A percentile compares a stretch with the other conserved stretches of the same genome.
phyloP scores from a whole-genome alignment of 2,329 filamentous ascomycete genomes.

The Teratosphaeriaceae sp. region DNA sequence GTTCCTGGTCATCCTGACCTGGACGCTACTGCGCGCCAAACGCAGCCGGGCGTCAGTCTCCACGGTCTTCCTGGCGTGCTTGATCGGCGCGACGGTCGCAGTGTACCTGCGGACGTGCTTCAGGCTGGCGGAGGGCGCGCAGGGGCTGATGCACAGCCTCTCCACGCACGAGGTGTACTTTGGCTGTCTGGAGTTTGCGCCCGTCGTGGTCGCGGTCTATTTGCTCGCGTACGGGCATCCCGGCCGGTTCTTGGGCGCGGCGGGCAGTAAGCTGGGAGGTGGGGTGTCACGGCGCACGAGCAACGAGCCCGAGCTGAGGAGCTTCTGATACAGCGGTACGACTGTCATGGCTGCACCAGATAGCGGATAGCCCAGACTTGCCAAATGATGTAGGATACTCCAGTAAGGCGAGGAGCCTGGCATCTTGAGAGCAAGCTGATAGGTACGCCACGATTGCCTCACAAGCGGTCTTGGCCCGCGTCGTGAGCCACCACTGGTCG shows the following conservation, averaged over 20 bases:
- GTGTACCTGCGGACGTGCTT: slow-evolving; percentile 50
- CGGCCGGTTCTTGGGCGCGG: slow-evolving; percentile 28
- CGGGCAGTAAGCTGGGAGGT: too few species aligned
- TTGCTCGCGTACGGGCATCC: slow-evolving; percentile 43
- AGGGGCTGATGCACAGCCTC: slow-evolving; percentile 42
- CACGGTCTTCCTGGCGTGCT: slow-evolving; percentile 36
- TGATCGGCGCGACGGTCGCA: slow-evolving; percentile 41
- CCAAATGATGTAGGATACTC: slow-evolving; percentile 13
- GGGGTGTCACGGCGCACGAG: too few species aligned
- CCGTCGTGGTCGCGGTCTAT: slow-evolving; percentile 45
- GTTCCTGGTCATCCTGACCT: slow-evolving; percentile 40
- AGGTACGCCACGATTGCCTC: slow-evolving; percentile 13
- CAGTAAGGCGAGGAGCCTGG: slow-evolving; percentile 12
- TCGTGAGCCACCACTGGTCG: slow-evolving; percentile 17
- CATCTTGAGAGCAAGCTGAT: slow-evolving; percentile 2
- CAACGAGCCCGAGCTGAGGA: too few species aligned
- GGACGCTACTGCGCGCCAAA: slow-evolving; percentile 37
- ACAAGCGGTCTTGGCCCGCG: slow-evolving; percentile 12
- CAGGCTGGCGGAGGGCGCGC: slow-evolving; percentile 47
- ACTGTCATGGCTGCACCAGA: not conserved
- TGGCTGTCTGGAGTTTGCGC: slow-evolving; percentile 49
- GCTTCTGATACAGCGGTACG: too few species aligned
- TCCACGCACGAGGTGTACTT: slow-evolving; percentile 49
- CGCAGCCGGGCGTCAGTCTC: slow-evolving; percentile 24
- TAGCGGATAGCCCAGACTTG: not conserved